A percentile compares a stretch with the other conserved stretches of the same genome.
These are phyloP conservation scores for Solanum habrochaites DNA, from an alignment of 257 asterid species.

Conservation along the genomic window DNA sequence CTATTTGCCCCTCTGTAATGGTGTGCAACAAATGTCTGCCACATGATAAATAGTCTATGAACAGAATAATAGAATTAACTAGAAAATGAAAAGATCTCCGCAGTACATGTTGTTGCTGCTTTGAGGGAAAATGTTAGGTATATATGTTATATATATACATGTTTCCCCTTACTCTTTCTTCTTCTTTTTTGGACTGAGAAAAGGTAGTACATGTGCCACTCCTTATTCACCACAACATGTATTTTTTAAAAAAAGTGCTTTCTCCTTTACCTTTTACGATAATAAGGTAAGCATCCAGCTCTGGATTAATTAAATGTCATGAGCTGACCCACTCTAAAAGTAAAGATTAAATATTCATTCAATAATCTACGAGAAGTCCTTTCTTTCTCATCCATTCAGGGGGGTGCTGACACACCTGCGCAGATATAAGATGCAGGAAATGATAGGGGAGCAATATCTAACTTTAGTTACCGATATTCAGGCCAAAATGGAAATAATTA, in stretches of 20 bases:
- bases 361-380: neutral
- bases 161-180: neutral
- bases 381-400: too few species aligned
- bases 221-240: neutral
- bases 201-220: neutral
- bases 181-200: neutral
- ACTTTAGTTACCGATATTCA: neutral
- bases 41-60: neutral
- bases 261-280: neutral
- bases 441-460: neutral
- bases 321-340: neutral
- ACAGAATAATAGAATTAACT: neutral
- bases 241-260: neutral
- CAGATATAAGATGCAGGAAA: neutral
- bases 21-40: neutral
- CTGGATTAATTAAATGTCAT: neutral
- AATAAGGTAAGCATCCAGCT: neutral
- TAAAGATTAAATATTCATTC: neutral
- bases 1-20: neutral
- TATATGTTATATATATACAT: neutral
- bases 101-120: neutral
- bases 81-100: neutral
- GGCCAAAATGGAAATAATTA: neutral
- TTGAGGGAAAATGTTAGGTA: neutral
- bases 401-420: too few species aligned